Base-by-base conservation (phyloP, 805 yeast genomes). In the Ogataea naganishii region DNA sequence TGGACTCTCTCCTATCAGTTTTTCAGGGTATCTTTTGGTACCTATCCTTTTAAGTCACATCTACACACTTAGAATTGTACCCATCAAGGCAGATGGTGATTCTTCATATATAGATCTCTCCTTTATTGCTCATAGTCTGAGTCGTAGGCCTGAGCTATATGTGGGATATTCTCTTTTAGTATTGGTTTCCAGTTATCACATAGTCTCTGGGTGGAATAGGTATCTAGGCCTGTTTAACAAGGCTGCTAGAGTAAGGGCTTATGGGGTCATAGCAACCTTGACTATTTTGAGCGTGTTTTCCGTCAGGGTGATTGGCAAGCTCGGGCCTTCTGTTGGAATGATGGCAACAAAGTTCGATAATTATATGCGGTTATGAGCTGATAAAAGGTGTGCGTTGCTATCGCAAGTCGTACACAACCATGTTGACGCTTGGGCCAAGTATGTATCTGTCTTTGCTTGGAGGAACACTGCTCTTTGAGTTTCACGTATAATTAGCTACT, bases 31-130 rank as follows among this genome's bases (percentile, higher is more conserved):
- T 43, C 24, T 71, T 4, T 53, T 77, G 21, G 31, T 68, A 0
- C 65, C 69, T 0, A 40, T 71, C 6, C 33, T 74, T 1, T 28
- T 39, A 1, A 62, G 52, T 24, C 92, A 81, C 44, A 57, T 58
- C 12, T 34, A 53, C 9, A 62, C 66, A 25, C 60, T 66, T 38
- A 58, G 84, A 31, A 28, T 63, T 4, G 56, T 58, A 0, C 86
- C 89, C 0, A 17, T 60, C n/a, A 12, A 43, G 3, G 56, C 73
- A 2, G 81, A 77, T 34, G 86, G 84, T 1, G 89, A 80, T 48
- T 69, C 79, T 3, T 64, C 77, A 1, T 53, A 68, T 32, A 51
- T 81, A 14, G 64, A 58, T 25, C 51, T 81, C 25, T 66, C 68
- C 7, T 79, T 62, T 41, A 57, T 80, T 7, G 41, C 74, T 0